Evolutionary conservation across 148 eudicot genomes (phyloP).

Genomic region (Nyssa sinensis): DNA sequence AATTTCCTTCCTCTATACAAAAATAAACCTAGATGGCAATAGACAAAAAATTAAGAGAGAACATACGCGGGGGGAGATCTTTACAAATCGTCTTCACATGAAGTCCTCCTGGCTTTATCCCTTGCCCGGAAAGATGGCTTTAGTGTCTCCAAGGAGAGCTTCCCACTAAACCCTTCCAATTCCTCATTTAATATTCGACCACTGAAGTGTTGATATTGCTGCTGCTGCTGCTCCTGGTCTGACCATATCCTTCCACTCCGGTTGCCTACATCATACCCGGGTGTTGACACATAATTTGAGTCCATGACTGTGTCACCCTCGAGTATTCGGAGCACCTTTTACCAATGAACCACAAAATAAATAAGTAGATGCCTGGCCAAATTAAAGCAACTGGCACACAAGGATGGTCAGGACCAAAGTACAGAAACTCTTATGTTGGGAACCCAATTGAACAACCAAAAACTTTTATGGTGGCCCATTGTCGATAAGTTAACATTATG

Average conservation of each 20-base stretch:
- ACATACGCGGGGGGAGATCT: not conserved
- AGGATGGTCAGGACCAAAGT: not conserved
- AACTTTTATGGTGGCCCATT: not conserved
- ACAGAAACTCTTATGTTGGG: not conserved
- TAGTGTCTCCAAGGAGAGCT: slow-evolving; percentile 41
- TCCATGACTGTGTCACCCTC: slow-evolving; percentile 74
- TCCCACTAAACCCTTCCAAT: slow-evolving; percentile 36
- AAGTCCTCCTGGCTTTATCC: slow-evolving; percentile 33
- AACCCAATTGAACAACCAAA: not conserved
- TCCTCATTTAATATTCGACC: slow-evolving; percentile 26
- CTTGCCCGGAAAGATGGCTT: slow-evolving; percentile 40
- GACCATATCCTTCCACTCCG: slow-evolving; percentile 54
- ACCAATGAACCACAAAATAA: not conserved
- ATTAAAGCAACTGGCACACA: not conserved
- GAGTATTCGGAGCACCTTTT: slow-evolving; percentile 71
- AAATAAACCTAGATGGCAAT: not conserved
- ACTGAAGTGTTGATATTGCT: slow-evolving; percentile 24
- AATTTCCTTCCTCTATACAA: slow-evolving; percentile 10
- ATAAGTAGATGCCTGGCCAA: not conserved
- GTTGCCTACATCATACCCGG: slow-evolving; percentile 53
- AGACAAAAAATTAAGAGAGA: not conserved
- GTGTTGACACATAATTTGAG: slow-evolving; percentile 42
- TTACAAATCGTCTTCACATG: slow-evolving; percentile 22
- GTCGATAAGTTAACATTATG: too few relatives aligned
- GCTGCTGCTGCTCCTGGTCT: too few relatives aligned